These are phyloP conservation scores for Coemansia sp. DNA, from an alignment of 192 early-diverging fungal genomes.

Conservation along the genomic window DNA sequence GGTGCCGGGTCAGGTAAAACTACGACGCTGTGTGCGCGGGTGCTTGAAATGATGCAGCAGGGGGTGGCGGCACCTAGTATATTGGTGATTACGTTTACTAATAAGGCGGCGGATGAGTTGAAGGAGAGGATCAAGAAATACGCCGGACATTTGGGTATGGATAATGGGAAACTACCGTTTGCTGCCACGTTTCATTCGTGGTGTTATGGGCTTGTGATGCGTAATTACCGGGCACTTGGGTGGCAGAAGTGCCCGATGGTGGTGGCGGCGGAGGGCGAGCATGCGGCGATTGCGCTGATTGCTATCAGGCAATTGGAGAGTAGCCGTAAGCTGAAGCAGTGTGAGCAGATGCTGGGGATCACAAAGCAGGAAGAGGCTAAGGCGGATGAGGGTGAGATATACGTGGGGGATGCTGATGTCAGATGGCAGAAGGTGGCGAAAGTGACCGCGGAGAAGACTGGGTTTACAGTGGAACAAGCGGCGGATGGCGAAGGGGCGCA, in stretches of 20 bases:
- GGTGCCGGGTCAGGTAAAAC: constrained; percentile 55
- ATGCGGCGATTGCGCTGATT: constrained; percentile 16
- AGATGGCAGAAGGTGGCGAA: constrained; percentile 30
- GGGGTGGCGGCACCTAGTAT: constrained; percentile 27
- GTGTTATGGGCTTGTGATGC: constrained; percentile 41
- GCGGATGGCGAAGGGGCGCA: background rate
- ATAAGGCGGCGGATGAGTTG: constrained; percentile 54
- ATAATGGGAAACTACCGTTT: constrained; percentile 12
- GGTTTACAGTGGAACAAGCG: background rate
- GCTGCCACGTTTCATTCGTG: constrained; percentile 55
- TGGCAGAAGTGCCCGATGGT: constrained; percentile 26
- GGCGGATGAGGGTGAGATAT: background rate
- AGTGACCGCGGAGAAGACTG: constrained; percentile 9
- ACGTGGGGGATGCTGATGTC: constrained; percentile 7
- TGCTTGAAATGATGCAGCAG: constrained; percentile 42
- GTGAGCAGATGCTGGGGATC: constrained; percentile 42
- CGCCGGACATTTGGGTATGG: constrained; percentile 5
- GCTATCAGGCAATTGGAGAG: constrained; percentile 33
- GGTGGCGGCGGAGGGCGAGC: constrained; percentile 40
- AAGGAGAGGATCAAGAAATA: constrained; percentile 35
- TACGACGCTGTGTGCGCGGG: constrained; percentile 48
- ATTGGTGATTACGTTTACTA: constrained; percentile 57
- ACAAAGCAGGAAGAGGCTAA: background rate
- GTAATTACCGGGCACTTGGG: constrained; percentile 16
- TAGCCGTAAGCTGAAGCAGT: constrained; percentile 34